Evolutionary conservation across 257 asterid genomes (phyloP).

Genomic region (Primulina tabacum): DNA sequence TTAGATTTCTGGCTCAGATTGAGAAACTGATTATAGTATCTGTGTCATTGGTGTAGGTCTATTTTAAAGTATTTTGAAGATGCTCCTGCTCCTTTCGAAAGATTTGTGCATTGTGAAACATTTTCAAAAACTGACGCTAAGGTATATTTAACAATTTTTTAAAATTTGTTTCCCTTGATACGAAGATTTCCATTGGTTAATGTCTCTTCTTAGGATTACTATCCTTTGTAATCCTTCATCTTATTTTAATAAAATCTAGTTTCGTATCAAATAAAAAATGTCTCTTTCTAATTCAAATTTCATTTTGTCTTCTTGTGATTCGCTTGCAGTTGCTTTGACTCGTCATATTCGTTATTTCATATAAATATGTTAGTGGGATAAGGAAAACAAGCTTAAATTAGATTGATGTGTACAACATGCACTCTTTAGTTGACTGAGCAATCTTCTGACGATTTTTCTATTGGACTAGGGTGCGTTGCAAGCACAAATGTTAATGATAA

Average conservation of each 20-base stretch:
- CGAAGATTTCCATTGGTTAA: neutral
- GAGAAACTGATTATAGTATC: neutral
- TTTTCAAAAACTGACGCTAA: conserved; percentile 31
- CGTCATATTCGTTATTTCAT: neutral
- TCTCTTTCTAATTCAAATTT: neutral
- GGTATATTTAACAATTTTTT: conserved; percentile 40
- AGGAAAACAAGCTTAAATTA: neutral
- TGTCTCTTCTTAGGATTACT: neutral
- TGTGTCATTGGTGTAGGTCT: conserved; percentile 47
- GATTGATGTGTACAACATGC: neutral
- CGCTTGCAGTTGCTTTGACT: neutral
- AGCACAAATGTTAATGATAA: neutral
- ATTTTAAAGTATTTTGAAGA: conserved; percentile 56
- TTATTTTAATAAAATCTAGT: no score
- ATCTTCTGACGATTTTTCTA: neutral
- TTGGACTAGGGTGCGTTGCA: neutral
- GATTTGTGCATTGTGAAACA: conserved; percentile 44
- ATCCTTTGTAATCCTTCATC: no score
- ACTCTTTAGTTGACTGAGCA: neutral
- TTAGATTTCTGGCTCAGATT: neutral
- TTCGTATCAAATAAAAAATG: neutral
- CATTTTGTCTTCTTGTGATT: no score
- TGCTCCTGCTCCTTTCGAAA: conserved; percentile 89
- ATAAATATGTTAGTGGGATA: neutral
- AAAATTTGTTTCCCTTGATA: conserved; percentile 8